A percentile compares a stretch with the other conserved stretches of the same genome.
Evolutionary conservation across 73 alveolate species (phyloP).

Genomic region (Tetrahymena borealis): DNA sequence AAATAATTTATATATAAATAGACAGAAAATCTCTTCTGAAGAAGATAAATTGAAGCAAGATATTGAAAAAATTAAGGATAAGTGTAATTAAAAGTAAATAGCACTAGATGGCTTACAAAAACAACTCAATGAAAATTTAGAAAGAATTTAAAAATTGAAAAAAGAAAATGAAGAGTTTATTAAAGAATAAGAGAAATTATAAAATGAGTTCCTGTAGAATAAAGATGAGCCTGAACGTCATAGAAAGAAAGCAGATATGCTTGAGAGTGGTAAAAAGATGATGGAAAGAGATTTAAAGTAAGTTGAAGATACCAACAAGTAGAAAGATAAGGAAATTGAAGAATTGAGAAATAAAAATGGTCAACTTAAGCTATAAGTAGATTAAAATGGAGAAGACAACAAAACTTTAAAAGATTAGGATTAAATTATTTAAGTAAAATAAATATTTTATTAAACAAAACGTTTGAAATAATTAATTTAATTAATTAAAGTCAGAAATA

Average conservation of each 20-base stretch:
- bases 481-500: constrained; percentile 22
- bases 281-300: constrained; percentile 50
- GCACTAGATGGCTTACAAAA: constrained; percentile 32
- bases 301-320: constrained; percentile 46
- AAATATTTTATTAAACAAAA: neutral
- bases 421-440: neutral
- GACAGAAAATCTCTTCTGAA: constrained; percentile 24
- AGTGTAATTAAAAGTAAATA: constrained; percentile 33
- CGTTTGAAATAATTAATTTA: neutral
- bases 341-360: neutral
- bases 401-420: neutral
- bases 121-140: constrained; percentile 17
- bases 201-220: constrained; percentile 51
- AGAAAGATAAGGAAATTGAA: constrained; percentile 39
- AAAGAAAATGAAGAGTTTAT: constrained; percentile 45
- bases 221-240: constrained; percentile 68
- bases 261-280: constrained; percentile 51
- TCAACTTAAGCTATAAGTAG: constrained; percentile 5
- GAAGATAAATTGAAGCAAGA: constrained; percentile 53
- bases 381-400: constrained; percentile 22
- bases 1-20: constrained; percentile 11
- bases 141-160: constrained; percentile 6
- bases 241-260: constrained; percentile 62
- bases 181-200: constrained; percentile 47
- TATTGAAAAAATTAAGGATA: constrained; percentile 50